Evolutionary conservation across 768 basidiomycete species (phyloP), one percentile per base, ranked within the genome.

Genomic region (Lactifluus echinatus): DNA sequence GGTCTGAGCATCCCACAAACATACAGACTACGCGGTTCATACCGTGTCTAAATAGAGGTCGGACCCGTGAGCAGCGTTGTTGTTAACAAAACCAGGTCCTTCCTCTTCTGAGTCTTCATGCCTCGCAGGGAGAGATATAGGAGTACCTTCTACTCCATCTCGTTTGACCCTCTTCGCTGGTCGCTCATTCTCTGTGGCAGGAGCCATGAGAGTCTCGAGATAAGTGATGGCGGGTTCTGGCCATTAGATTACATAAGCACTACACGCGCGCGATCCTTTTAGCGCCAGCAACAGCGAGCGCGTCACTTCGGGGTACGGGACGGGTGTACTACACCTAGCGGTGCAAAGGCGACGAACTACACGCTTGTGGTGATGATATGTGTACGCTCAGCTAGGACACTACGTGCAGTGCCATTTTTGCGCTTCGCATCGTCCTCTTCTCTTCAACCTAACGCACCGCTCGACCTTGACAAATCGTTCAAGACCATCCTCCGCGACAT

Each of bases 41-140:
- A 88, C 93, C 57, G 93, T 96, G 74, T 97, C 93, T 52, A 97
- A 83, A 70, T 96, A 96, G 65, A 96, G 76, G 71, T 97, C 93
- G 52, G 90, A 88, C 36, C 89, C 78, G 31, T 69, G 68, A 52
- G 65, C 55, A 37, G 67, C 65, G 46, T 71, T 69, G 28, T 63
- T 62, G 59, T 69, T 63, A 40, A 66, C 64, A 58, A 65, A 63
- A 45, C 61, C 69, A 17, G 65, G 66, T 39, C 64, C 67, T 2
- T 69, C 65, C 7, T 63, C 63, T 2, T 68, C 67, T 19, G 42
- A 24, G 34, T 67, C 66, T 17, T 55, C 58, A 8, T 39, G 50
- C 17, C 19, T 42, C 48, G 19, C 21, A 5, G 26, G 40, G 24
- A 46, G 19, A 36, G 40, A 21, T 28, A 28, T 31, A 5, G 15